Evolutionary conservation across 768 basidiomycete genomes (phyloP), one percentile per base, ranked within the genome.

Genomic region (Pulveroboletus sp.): DNA sequence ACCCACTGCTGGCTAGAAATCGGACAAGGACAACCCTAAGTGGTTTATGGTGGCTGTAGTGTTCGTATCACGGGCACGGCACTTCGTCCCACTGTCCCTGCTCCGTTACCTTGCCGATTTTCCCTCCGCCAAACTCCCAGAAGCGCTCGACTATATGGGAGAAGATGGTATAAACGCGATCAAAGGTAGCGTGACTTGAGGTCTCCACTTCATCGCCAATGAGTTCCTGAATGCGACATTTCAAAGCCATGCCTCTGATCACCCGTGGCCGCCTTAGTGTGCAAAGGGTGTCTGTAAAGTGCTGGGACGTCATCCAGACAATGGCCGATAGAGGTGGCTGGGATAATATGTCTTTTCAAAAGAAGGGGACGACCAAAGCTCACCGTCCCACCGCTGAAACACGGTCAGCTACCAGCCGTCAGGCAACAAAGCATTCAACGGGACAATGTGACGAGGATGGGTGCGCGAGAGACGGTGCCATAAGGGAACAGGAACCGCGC

Each of bases 21-120:
- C 91, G 2, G 76, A 90, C 49, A 59, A 82, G 59, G 74, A 76
- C 4, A 74, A 82, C 10, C 93, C 93, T 2, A 89, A 78, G 63
- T 97, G 93, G 93, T 93, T 77, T 72, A 97, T 97, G 93, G 88
- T 93, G 32, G 84, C 92, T 58, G 70, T 85, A 45, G 78, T 76
- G 30, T 93, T 94, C 65, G 58, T 68, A 14, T 71, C 78, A 6
- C 81, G 87, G 21, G 77, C 86, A 6, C 57, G 66, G 28, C 74
- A 93, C 69, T 92, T 92, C 46, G 78, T 95, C 10, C 84, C 93
- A 3, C 75, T 95, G 10, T 73, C 84, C 6, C 73, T 95, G 1
- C 74, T 97, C 38, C 82, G 83, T 24, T 70, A 75, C 43, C 78
- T 94, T 35, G 79, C 83, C 0, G 73, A 74, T 13, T 53, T 62